Evolutionary conservation across 306 rosid species (phyloP).

Genomic region (Notholithocarpus densiflorus): DNA sequence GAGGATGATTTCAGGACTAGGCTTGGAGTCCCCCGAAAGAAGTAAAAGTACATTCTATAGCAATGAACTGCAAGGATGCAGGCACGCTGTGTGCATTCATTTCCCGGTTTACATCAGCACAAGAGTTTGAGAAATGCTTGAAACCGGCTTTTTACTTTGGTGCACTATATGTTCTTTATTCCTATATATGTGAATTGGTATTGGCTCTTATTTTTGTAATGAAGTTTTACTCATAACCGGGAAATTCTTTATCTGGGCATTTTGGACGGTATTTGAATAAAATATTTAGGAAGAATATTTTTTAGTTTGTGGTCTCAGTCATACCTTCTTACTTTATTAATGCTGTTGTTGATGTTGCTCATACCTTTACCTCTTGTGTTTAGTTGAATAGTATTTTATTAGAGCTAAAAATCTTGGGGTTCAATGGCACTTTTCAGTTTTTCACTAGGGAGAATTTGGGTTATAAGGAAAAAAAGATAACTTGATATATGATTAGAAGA

Average conservation of each 20-base stretch:
- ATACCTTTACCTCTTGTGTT: neutral
- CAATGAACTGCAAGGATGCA: neutral
- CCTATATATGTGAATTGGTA: constrained; percentile 15
- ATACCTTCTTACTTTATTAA: neutral
- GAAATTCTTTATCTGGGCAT: neutral
- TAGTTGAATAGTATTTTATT: neutral
- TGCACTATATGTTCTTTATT: neutral
- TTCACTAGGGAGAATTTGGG: too few species aligned
- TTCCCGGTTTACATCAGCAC: neutral
- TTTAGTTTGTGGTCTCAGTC: neutral
- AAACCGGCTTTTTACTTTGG: neutral
- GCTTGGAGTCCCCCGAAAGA: constrained; percentile 47
- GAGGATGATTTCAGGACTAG: constrained; percentile 80
- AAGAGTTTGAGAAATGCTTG: neutral
- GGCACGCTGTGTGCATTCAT: neutral
- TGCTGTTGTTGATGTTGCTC: neutral
- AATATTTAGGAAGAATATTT: neutral
- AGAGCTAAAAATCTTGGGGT: too few species aligned
- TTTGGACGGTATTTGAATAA: neutral
- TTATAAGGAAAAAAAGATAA: too few species aligned
- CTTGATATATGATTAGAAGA: neutral
- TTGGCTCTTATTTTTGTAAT: neutral
- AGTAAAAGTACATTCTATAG: constrained; percentile 9
- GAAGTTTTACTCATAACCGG: neutral
- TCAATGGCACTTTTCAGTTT: too few species aligned